Evolutionary conservation across 495 filamentous ascomycete genomes (phyloP).

Genomic region (Terfezia boudieri): DNA sequence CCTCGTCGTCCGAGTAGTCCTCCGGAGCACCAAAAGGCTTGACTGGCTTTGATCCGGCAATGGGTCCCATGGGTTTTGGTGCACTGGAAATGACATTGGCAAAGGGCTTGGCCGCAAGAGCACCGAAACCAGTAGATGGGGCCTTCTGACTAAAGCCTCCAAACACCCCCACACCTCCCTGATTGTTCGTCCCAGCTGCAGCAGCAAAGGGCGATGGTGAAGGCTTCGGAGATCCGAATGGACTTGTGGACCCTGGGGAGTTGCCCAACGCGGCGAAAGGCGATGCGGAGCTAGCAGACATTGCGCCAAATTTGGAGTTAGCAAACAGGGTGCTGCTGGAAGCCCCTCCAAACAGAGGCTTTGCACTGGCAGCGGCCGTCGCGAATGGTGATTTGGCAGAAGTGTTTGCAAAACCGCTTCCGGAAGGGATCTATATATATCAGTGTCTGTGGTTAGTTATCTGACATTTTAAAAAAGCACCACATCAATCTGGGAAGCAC

Average conservation of each 20-base stretch:
- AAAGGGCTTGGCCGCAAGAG: slow-evolving; percentile 21
- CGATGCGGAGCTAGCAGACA: slow-evolving; percentile 11
- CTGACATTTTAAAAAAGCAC: no score
- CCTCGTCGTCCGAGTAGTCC: slow-evolving; percentile 24
- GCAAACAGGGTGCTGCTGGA: slow-evolving; percentile 23
- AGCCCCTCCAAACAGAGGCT: slow-evolving; percentile 11
- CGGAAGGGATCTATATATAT: slow-evolving; percentile 8
- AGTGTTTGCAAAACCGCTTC: slow-evolving; percentile 17
- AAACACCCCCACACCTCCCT: neutral
- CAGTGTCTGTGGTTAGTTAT: no score
- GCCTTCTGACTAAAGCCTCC: neutral
- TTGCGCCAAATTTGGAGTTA: slow-evolving; percentile 30
- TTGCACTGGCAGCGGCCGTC: slow-evolving; percentile 7
- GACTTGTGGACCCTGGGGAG: neutral
- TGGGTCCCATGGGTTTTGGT: slow-evolving; percentile 17
- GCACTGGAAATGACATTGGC: slow-evolving; percentile 20
- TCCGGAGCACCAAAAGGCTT: slow-evolving; percentile 35
- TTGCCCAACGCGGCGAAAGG: slow-evolving; percentile 11
- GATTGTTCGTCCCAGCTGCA: neutral
- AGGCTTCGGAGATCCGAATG: neutral
- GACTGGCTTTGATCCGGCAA: slow-evolving; percentile 23
- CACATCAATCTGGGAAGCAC: neutral
- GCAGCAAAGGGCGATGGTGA: neutral
- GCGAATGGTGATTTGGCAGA: slow-evolving; percentile 17
- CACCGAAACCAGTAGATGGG: neutral